Evolutionary conservation across 1,284 basidiomycete species (phyloP).

Genomic region (Exobasidium rhododendri): DNA sequence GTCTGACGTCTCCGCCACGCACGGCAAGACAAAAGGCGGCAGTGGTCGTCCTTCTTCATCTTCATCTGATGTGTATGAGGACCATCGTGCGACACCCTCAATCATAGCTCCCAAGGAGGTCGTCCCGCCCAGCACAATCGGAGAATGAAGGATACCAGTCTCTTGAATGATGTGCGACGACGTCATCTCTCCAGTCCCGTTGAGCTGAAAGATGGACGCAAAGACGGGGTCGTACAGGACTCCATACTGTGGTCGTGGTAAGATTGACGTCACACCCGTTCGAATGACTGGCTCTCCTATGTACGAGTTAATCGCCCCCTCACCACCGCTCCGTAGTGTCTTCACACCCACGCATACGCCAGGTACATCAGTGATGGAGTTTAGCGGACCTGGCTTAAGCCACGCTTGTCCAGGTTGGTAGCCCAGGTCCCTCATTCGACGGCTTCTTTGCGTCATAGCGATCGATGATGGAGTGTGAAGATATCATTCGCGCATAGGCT

Average conservation of each 20-base stretch:
- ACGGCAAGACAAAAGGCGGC: background rate
- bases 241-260: background rate
- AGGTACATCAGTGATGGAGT: background rate
- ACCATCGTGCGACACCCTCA: background rate
- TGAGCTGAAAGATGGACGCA: background rate
- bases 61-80: background rate
- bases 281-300: background rate
- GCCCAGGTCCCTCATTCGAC: background rate
- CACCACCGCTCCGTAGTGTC: background rate
- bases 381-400: background rate
- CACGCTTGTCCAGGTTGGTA: background rate
- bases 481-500: too few relatives aligned
- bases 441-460: background rate
- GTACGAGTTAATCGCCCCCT: too few relatives aligned
- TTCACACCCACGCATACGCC: background rate
- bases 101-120: background rate
- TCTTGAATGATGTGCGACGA: background rate
- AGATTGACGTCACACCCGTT: background rate
- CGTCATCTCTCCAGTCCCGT: background rate
- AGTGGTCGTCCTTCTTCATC: background rate
- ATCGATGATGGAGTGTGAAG: too few relatives aligned
- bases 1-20: background rate
- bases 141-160: background rate
- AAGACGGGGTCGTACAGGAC: background rate
- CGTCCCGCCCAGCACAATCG: background rate